phyloP scores from a whole-genome alignment of 805 yeast species.

The Saccharomyces cerevisiae region DNA sequence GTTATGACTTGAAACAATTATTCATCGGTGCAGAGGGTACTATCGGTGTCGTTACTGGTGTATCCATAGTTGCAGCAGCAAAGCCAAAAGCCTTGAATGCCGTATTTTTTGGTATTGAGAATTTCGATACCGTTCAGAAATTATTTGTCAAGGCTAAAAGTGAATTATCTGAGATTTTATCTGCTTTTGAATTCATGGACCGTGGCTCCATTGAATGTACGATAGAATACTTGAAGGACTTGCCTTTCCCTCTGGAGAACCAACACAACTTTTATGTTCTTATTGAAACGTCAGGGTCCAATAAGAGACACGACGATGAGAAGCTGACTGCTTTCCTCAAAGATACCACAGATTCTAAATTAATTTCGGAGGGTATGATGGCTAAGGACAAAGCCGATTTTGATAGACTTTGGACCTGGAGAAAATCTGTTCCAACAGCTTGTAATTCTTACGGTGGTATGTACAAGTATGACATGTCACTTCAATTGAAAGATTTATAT shows the following conservation, averaged over 20 bases:
- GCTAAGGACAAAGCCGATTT: constrained; percentile 86
- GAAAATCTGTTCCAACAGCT: constrained; percentile 83
- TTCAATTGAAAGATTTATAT: constrained; percentile 69
- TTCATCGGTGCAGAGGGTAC: constrained; percentile 89
- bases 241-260: constrained; percentile 63
- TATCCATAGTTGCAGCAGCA: constrained; percentile 75
- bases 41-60: constrained; percentile 74
- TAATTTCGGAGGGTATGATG: constrained; percentile 76
- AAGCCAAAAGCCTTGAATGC: constrained; percentile 74
- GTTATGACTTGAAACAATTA: constrained; percentile 77
- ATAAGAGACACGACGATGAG: constrained; percentile 78
- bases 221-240: constrained; percentile 42
- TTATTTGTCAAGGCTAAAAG: constrained; percentile 63
- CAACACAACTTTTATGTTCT: constrained; percentile 76
- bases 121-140: constrained; percentile 67
- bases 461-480: constrained; percentile 84
- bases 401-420: constrained; percentile 75
- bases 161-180: constrained; percentile 69
- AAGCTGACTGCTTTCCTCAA: constrained; percentile 75
- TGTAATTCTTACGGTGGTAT: constrained; percentile 77
- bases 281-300: constrained; percentile 88
- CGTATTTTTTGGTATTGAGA: constrained; percentile 68
- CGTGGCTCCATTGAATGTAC: constrained; percentile 52
- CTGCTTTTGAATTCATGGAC: constrained; percentile 89
- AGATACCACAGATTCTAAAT: constrained; percentile 63